Evolutionary conservation across 768 basidiomycete species (phyloP).

Genomic region (Boletus rubroflammeus): DNA sequence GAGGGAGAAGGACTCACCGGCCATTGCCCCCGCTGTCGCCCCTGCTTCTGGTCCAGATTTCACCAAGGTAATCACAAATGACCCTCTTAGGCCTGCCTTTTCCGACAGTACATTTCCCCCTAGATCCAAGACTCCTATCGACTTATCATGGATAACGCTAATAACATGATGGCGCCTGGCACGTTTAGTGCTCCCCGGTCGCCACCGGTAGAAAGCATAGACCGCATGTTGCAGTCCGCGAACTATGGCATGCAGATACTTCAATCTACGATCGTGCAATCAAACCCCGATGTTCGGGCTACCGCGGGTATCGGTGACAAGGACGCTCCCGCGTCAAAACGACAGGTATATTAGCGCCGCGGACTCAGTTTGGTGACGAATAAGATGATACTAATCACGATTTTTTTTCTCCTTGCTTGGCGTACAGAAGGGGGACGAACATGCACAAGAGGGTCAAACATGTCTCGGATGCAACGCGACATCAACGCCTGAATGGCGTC

Average conservation of each 20-base stretch:
- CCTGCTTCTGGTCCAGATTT: conserved; percentile 38
- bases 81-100: conserved; percentile 5
- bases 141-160: conserved; percentile 39
- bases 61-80: conserved; percentile 33
- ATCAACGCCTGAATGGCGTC: conserved; percentile 83
- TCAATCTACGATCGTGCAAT: conserved; percentile 27
- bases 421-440: conserved; percentile 38
- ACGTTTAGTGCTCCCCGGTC: conserved; percentile 21
- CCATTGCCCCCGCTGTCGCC: conserved; percentile 24
- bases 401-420: conserved; percentile 9
- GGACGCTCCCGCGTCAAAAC: conserved; percentile 29
- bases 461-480: conserved; percentile 82
- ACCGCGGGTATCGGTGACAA: conserved; percentile 26
- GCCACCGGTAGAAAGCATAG: conserved; percentile 35
- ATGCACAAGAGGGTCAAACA: conserved; percentile 59
- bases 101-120: conserved; percentile 10
- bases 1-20: conserved; percentile 35
- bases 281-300: conserved; percentile 29
- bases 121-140: conserved; percentile 47
- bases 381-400: conserved; percentile 30
- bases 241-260: conserved; percentile 34
- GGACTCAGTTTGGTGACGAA: conserved; percentile 23
- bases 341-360: conserved; percentile 33
- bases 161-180: conserved; percentile 25
- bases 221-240: conserved; percentile 45